Conservation (phyloP, 768 basidiomycete genomes). For the Termitomyces sp. region DNA sequence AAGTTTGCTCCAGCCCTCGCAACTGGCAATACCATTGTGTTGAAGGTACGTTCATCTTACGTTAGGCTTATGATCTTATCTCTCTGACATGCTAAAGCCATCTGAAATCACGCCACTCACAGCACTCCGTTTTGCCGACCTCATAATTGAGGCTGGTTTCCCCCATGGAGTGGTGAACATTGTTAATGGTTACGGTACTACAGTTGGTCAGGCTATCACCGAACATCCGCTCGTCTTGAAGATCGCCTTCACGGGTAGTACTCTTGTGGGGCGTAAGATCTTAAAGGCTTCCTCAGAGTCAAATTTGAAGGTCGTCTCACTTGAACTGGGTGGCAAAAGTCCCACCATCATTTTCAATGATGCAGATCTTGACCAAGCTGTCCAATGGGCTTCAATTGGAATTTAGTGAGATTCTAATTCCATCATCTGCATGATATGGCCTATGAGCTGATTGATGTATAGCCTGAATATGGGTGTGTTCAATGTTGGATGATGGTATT, state of each 20-base stretch:
- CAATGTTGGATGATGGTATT: background rate
- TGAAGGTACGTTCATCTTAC: background rate
- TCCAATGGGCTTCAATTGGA: conserved; percentile 65
- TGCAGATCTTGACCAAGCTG: conserved; percentile 65
- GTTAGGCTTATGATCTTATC: background rate
- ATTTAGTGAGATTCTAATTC: conserved; percentile 51
- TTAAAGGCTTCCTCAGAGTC: conserved; percentile 74
- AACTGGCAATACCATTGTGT: conserved; percentile 36
- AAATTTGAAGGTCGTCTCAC: conserved; percentile 81
- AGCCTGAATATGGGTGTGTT: conserved; percentile 31
- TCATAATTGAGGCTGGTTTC: conserved; percentile 61
- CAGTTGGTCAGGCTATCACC: conserved; percentile 57
- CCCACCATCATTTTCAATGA: conserved; percentile 70
- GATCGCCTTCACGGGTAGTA: conserved; percentile 82
- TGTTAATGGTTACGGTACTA: conserved; percentile 49
- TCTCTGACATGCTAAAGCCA: conserved; percentile 30
- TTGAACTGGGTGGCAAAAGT: conserved; percentile 78
- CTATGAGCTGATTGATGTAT: background rate
- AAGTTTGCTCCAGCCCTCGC: conserved; percentile 25
- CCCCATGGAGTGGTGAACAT: conserved; percentile 69
- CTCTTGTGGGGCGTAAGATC: conserved; percentile 71
- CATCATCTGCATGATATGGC: too few species aligned
- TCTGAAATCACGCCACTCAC: conserved; percentile 63
- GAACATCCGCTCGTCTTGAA: conserved; percentile 55
- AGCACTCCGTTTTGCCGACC: conserved; percentile 42